A percentile compares a stretch with the other conserved stretches of the same genome.
These are phyloP conservation scores for Wickerhamiella slavikovae DNA, from an alignment of 805 yeast genomes.

Conservation along the genomic window DNA sequence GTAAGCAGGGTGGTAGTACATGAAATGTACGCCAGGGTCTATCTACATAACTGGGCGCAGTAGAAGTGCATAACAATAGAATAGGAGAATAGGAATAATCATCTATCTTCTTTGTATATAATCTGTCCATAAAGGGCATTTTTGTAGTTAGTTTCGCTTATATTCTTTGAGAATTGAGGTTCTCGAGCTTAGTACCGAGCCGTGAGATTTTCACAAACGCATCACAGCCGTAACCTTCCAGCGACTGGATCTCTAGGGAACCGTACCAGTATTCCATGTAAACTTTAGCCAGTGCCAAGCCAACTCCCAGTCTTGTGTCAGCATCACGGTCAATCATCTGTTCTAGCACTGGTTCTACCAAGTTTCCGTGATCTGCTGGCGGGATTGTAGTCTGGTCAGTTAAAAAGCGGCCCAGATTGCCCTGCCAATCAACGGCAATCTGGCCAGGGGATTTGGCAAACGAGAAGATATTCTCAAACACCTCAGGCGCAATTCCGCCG, in stretches of 20 bases:
- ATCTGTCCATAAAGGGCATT: no score
- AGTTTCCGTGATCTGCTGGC: conserved; percentile 7
- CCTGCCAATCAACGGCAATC: conserved; percentile 9
- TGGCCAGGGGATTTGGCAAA: conserved; percentile 30
- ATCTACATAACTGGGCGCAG: no score
- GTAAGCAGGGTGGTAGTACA: no score
- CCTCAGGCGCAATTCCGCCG: conserved; percentile 52
- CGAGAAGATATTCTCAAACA: conserved; percentile 57
- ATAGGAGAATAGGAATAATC: no score
- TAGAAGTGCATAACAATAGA: no score
- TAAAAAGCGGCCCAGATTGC: no score
- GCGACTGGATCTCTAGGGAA: conserved; percentile 53
- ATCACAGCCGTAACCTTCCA: conserved; percentile 87
- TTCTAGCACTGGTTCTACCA: conserved; percentile 24
- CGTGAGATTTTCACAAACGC: conserved; percentile 62
- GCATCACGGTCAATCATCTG: conserved; percentile 54
- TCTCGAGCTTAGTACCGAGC: conserved; percentile 46
- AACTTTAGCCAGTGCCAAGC: conserved; percentile 79
- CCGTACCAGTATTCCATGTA: conserved; percentile 98
- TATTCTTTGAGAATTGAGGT: conserved; percentile 22
- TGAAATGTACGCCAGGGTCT: no score
- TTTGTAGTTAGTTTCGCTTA: no score
- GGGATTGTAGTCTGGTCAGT: no score
- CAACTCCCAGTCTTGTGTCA: conserved; percentile 60
- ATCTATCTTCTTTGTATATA: no score